phyloP scores from a whole-genome alignment of 257 asterid genomes.

The Thymus quinquecostatus region DNA sequence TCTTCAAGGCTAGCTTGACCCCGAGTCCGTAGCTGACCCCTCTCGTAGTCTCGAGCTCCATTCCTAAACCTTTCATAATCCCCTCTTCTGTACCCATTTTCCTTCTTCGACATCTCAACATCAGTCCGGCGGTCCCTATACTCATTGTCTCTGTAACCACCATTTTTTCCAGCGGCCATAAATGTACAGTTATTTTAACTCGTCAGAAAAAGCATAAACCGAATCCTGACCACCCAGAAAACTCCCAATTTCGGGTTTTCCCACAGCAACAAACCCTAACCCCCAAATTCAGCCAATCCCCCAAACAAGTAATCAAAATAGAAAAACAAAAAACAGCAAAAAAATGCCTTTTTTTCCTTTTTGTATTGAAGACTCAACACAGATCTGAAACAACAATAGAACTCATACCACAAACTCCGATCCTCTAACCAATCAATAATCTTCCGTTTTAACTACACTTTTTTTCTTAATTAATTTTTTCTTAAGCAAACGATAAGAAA shows the following conservation, averaged over 20 bases:
- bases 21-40: conserved; percentile 34
- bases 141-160: conserved; percentile 68
- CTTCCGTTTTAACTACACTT: not conserved
- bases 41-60: conserved; percentile 47
- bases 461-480: not conserved
- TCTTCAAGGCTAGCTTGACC: conserved; percentile 40
- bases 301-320: not conserved
- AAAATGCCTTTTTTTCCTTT: not conserved
- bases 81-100: conserved; percentile 45
- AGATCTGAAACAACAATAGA: conserved; percentile 37
- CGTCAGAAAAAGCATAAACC: conserved; percentile 4
- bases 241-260: conserved; percentile 21
- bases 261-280: conserved; percentile 15
- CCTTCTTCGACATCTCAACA: conserved; percentile 52
- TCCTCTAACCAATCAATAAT: conserved; percentile 15
- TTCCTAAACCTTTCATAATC: conserved; percentile 50
- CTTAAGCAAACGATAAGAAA: not conserved
- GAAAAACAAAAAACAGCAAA: not conserved
- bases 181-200: conserved; percentile 19
- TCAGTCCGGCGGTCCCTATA: conserved; percentile 61
- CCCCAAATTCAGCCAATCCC: conserved; percentile 17
- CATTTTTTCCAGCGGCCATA: conserved; percentile 85
- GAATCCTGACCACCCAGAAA: conserved; percentile 33
- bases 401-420: conserved; percentile 1
- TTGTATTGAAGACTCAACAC: not conserved